Evolutionary conservation across 2,329 filamentous ascomycete species (phyloP).

Genomic region (Hymenoscyphus linearis): DNA sequence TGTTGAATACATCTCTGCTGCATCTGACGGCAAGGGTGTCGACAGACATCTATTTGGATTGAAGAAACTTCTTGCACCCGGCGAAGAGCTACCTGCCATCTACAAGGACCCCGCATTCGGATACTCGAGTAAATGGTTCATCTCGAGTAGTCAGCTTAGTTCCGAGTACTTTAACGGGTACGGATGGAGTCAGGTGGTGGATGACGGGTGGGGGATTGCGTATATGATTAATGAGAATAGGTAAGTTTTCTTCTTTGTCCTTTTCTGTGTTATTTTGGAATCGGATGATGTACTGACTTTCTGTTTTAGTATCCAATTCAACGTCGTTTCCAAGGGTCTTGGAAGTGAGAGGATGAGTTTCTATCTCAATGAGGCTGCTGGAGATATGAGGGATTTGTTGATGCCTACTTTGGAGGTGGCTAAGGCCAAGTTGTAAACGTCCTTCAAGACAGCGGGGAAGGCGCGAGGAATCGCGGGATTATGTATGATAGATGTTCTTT

Average conservation of each 20-base stretch:
- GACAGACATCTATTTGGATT: conserved; percentile 96
- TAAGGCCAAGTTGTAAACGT: conserved; percentile 88
- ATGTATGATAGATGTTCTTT: too few relatives aligned
- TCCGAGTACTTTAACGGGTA: conserved; percentile 99
- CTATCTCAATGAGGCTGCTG: conserved; percentile 89
- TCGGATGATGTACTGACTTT: not conserved
- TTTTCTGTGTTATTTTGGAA: too few relatives aligned
- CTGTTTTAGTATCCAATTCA: conserved; percentile 81
- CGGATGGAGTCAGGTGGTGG: conserved; percentile 96
- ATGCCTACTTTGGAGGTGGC: conserved; percentile 70
- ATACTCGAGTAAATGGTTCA: conserved; percentile 85
- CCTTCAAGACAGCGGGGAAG: too few relatives aligned
- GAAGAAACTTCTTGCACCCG: conserved; percentile 79
- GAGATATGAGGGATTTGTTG: conserved; percentile 83
- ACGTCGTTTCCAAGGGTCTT: conserved; percentile 89
- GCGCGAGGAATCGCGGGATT: too few relatives aligned
- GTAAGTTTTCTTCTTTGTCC: conserved; percentile 39
- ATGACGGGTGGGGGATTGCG: conserved; percentile 92
- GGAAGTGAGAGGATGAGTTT: conserved; percentile 91
- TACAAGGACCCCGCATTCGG: conserved; percentile 81
- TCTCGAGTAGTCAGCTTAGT: conserved; percentile 84
- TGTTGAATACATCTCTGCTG: conserved; percentile 84
- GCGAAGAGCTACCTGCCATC: conserved; percentile 74
- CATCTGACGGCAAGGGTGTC: conserved; percentile 87
- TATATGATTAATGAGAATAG: conserved; percentile 99